These are phyloP conservation scores for Botrytis aclada DNA, from an alignment of 2,329 filamentous ascomycete species.

Conservation along the genomic window DNA sequence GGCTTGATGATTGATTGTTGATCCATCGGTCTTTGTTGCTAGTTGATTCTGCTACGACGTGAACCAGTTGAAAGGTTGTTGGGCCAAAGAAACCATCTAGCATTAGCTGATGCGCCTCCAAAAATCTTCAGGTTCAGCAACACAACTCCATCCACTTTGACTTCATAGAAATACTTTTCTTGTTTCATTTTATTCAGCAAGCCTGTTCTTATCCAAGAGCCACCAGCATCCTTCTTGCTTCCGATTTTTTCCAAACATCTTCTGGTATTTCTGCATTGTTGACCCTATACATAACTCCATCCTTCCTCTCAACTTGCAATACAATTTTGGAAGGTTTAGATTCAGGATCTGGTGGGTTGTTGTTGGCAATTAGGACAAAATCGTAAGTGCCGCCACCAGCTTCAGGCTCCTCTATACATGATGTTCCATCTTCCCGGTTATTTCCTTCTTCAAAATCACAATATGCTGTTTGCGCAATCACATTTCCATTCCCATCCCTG, in stretches of 20 bases:
- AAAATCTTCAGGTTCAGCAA: neutral
- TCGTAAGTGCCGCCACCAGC: neutral
- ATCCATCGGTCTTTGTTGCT: neutral
- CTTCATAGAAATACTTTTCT: neutral
- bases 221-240: neutral
- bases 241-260: neutral
- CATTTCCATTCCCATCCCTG: neutral
- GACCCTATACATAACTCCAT: neutral
- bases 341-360: neutral
- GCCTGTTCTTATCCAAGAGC: neutral
- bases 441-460: neutral
- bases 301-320: neutral
- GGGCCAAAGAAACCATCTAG: neutral
- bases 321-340: neutral
- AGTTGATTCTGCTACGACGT: neutral
- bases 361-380: constrained; percentile 2
- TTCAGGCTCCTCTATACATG: neutral
- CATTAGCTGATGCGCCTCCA: neutral
- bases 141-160: neutral
- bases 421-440: neutral
- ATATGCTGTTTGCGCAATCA: neutral
- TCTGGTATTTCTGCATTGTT: neutral
- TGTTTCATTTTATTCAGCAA: neutral
- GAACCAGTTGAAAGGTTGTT: neutral
- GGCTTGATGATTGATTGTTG: neutral